Percentiles rank a stretch among this genome's conserved stretches.
Conservation (phyloP, 2,329 filamentous ascomycete species). For the Xylaria digitata region DNA sequence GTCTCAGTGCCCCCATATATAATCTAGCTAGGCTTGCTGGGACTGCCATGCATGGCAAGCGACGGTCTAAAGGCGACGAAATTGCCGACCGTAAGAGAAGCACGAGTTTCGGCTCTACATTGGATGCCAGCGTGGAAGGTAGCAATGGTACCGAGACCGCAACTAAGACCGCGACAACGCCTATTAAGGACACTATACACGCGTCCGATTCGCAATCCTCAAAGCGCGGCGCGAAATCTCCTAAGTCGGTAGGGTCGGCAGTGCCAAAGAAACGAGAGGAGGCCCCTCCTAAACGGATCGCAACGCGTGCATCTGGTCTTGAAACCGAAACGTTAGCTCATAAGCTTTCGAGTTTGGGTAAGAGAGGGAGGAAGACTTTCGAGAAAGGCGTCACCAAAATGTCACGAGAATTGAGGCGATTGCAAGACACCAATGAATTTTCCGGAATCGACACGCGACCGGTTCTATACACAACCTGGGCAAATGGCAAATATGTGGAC, state of each 20-base stretch:
- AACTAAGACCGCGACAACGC: conserved; percentile 40
- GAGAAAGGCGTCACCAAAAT: conserved; percentile 61
- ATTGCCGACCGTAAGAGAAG: conserved; percentile 59
- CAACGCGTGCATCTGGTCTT: conserved; percentile 59
- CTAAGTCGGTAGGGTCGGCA: conserved; percentile 52
- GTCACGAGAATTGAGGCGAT: conserved; percentile 67
- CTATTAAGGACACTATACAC: conserved; percentile 52
- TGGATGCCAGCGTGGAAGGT: conserved; percentile 46
- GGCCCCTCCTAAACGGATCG: conserved; percentile 52
- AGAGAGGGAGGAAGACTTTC: conserved; percentile 67
- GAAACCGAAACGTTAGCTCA: conserved; percentile 58
- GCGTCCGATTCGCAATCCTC: conserved; percentile 60
- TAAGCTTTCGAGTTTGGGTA: conserved; percentile 67
- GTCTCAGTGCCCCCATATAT: conserved; percentile 70
- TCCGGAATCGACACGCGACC: conserved; percentile 68
- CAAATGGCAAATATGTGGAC: conserved; percentile 71
- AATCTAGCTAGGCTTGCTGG: conserved; percentile 73
- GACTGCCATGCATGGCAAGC: conserved; percentile 69
- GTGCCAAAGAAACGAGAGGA: conserved; percentile 50
- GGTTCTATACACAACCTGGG: conserved; percentile 70
- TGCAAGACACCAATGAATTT: conserved; percentile 73
- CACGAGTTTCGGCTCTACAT: conserved; percentile 57
- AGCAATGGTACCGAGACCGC: conserved; percentile 42
- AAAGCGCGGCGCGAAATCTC: conserved; percentile 52
- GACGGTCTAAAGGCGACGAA: conserved; percentile 63